These are phyloP conservation scores for Cladosporium colombiae DNA, from an alignment of 2,329 filamentous ascomycete species.

Conservation along the genomic window DNA sequence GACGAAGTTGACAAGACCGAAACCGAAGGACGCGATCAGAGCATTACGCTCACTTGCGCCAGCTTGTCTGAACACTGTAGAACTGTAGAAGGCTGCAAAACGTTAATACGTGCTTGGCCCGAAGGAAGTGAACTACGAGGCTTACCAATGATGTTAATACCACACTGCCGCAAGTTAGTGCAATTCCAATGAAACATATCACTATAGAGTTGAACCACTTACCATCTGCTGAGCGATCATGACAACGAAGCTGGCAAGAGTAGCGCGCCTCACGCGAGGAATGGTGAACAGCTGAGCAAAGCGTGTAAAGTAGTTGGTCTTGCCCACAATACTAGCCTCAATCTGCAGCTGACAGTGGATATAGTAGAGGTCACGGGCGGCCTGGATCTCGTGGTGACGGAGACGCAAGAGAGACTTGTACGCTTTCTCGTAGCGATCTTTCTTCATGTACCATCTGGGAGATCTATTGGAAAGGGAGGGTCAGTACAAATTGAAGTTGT, in stretches of 20 bases:
- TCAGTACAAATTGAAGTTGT: background rate
- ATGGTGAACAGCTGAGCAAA: constrained; percentile 53
- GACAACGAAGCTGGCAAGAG: constrained; percentile 29
- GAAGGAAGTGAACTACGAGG: background rate
- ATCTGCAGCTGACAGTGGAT: constrained; percentile 38
- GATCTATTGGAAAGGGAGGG: constrained; percentile 3
- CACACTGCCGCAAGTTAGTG: background rate
- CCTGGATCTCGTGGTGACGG: constrained; percentile 53
- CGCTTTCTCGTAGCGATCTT: constrained; percentile 48
- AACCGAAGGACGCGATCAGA: constrained; percentile 45
- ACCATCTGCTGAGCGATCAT: constrained; percentile 40
- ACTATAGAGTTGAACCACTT: constrained; percentile 15
- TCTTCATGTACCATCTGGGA: constrained; percentile 44
- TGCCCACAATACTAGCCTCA: constrained; percentile 34
- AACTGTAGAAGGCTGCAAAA: constrained; percentile 41
- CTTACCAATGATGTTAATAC: constrained; percentile 16
- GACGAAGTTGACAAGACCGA: constrained; percentile 49
- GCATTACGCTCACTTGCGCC: constrained; percentile 39
- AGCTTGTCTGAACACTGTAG: constrained; percentile 39
- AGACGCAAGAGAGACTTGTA: constrained; percentile 52
- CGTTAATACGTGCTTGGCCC: constrained; percentile 30
- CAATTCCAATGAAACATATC: background rate
- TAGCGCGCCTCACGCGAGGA: constrained; percentile 49
- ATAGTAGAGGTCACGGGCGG: constrained; percentile 59
- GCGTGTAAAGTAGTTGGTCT: constrained; percentile 44